Base-by-base conservation (phyloP, 2,329 filamentous ascomycete genomes). In the Mycosphaerella arachidis region DNA sequence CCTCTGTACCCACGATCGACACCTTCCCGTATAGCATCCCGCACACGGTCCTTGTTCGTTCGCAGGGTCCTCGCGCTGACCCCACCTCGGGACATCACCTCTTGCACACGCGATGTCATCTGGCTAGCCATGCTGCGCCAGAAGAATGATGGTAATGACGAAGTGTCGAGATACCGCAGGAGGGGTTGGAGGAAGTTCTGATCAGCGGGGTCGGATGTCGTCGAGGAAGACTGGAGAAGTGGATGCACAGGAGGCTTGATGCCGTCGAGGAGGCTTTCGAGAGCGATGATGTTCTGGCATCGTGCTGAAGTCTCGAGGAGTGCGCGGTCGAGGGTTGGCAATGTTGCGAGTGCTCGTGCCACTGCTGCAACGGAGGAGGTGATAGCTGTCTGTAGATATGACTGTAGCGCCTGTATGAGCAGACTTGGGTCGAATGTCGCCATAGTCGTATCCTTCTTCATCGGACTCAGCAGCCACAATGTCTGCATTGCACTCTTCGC, bases 271-370 rank as follows among this genome's bases (percentile, higher is more conserved):
- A 97, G 83, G 1, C 86, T 79, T 76, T 96, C 91, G 2, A 97
- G 79, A 0, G 91, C 91, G n/a, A 96, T 86, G 43, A 97, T 85
- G 70, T 95, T 96, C 72, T 96, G 92, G 71, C 93, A 97, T 50
- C 90, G 84, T 5, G 87, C 86, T 6, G 90, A 89, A 24, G 96
- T 86, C 69, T 97, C 94, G 16, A 85, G 80, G 1, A 97, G 81
- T 0, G 91, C 89, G 55, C 91, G 84, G 52, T 97, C 92, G 31
- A 97, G 81, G 0, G 84, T 88, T 0, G 93, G 90, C 2, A 97
- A 81, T 59, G 91, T 89, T 4, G 88, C 86, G 16, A 99, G 81
- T 0, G 90, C 87, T 24, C 92, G 82, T 1, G 89, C 82, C 9
- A 99, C 80, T 0, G 87, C 83, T 12, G 90, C 86, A 6, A 93